Evolutionary conservation across 208 protist species (phyloP), one percentile per base, ranked within the genome.

Genomic region (Trypanosoma avium): DNA sequence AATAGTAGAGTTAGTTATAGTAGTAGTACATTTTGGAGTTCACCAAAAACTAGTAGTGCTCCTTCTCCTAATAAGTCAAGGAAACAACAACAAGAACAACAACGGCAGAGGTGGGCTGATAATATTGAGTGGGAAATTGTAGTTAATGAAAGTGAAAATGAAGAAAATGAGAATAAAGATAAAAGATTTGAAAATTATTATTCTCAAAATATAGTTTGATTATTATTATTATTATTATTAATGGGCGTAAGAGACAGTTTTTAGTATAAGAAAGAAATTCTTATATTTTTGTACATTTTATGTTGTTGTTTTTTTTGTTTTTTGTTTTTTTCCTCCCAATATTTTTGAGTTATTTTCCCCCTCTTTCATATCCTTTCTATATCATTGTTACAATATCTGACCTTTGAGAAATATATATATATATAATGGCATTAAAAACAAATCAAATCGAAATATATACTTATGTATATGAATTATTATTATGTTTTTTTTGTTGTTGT

Each of bases 241-340:
- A n/a, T n/a, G n/a, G n/a, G n/a, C n/a, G n/a, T n/a, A n/a, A n/a
- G n/a, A n/a, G n/a, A n/a, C n/a, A n/a, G n/a, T n/a, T n/a, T n/a
- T n/a, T n/a, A n/a, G n/a, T n/a, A n/a, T n/a, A n/a, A n/a, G n/a
- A n/a, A n/a, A n/a, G n/a, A n/a, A n/a, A n/a, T n/a, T n/a, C n/a
- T n/a, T n/a, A n/a, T n/a, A n/a, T n/a, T n/a, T 6, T 48, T 33
- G 29, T 54, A 46, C 52, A n/a, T 24, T n/a, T 36, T 48, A 12
- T 22, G n/a, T 59, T 22, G 9, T 9, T 22, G 43, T 48, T 10
- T 48, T 6, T 52, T 24, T 35, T 7, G 13, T 52, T 50, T 43
- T 43, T 59, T 62, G 24, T 10, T 79, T 8, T 58, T 29, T 70
- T 52, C 56, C 42, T 68, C 54, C 38, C 42, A 35, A 45, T 70